A percentile compares a stretch with the other conserved stretches of the same genome.
Evolutionary conservation across 495 filamentous ascomycete species (phyloP).

Genomic region (Xylaria telfairii): DNA sequence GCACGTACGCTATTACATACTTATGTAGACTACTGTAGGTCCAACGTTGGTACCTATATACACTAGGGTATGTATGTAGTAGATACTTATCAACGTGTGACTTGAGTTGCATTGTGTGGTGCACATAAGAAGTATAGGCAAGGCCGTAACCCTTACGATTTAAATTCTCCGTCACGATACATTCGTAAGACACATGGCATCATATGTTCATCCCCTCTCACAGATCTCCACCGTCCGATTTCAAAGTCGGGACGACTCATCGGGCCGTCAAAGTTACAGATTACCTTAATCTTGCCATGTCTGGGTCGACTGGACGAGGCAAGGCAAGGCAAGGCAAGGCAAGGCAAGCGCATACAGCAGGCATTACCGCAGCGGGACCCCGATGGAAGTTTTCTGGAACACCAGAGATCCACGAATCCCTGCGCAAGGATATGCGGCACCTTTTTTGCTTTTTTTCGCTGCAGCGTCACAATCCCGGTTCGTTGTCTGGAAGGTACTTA

Average conservation of each 20-base stretch:
- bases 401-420: slow-evolving; percentile 18
- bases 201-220: background rate
- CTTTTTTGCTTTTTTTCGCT: slow-evolving; percentile 19
- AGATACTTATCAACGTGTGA: no score
- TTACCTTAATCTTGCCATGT: background rate
- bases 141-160: background rate
- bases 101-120: no score
- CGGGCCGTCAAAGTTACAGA: background rate
- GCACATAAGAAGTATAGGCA: background rate
- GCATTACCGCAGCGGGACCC: background rate
- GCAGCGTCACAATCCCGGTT: slow-evolving; percentile 11
- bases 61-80: no score
- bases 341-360: background rate
- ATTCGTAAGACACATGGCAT: background rate
- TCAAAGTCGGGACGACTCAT: background rate
- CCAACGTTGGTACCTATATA: no score
- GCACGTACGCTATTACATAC: no score
- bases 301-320: slow-evolving; percentile 7
- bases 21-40: no score
- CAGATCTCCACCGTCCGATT: background rate
- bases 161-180: background rate
- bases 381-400: slow-evolving; percentile 26
- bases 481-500: background rate
- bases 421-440: slow-evolving; percentile 7
- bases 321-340: no score